Percentiles rank a stretch among this genome's conserved stretches.
These are phyloP conservation scores for Suillus spraguei DNA, from an alignment of 768 basidiomycete species.

Conservation along the genomic window DNA sequence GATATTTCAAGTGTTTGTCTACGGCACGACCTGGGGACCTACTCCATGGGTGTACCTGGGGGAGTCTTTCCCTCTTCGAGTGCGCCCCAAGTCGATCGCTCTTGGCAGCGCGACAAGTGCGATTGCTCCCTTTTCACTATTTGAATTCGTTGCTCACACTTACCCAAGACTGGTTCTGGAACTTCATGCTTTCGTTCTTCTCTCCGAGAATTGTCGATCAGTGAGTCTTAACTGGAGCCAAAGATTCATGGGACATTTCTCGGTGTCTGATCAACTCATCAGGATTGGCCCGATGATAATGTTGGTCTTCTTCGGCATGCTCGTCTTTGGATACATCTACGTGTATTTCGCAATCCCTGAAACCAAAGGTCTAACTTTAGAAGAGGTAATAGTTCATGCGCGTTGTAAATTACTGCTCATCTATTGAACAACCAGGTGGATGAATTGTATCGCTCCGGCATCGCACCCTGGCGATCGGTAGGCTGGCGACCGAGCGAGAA, in stretches of 20 bases:
- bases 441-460: conserved; percentile 68
- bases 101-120: conserved; percentile 63
- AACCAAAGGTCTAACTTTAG: conserved; percentile 75
- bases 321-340: conserved; percentile 68
- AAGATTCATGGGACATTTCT: background rate
- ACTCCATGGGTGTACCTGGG: conserved; percentile 79
- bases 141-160: conserved; percentile 12
- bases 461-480: conserved; percentile 67
- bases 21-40: conserved; percentile 77
- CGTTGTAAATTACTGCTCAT: conserved; percentile 1
- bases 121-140: conserved; percentile 4
- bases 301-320: conserved; percentile 76
- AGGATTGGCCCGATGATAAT: conserved; percentile 77
- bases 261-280: conserved; percentile 1
- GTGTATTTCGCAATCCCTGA: conserved; percentile 81
- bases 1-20: conserved; percentile 74
- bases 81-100: conserved; percentile 77
- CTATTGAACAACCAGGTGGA: conserved; percentile 50
- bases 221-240: conserved; percentile 32
- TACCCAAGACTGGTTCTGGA: conserved; percentile 64
- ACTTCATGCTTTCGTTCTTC: conserved; percentile 75
- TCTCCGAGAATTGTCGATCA: conserved; percentile 63
- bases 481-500: conserved; percentile 57
- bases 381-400: conserved; percentile 50
- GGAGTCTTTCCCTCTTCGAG: conserved; percentile 81